Evolutionary conservation across 1,284 basidiomycete species (phyloP).

Genomic region (Naganishia sp.): DNA sequence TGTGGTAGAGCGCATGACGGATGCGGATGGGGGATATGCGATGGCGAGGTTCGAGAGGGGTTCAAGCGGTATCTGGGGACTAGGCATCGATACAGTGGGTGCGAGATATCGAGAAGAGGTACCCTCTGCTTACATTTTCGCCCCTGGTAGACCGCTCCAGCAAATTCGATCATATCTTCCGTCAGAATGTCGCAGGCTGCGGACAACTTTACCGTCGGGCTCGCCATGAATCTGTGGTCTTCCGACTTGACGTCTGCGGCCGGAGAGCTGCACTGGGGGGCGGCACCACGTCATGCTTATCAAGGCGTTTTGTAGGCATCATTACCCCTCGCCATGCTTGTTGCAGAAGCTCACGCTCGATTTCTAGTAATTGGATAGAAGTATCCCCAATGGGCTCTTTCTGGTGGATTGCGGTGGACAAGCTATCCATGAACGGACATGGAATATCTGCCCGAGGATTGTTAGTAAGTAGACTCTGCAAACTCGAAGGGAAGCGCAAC

Average conservation of each 20-base stretch:
- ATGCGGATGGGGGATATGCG: constrained; percentile 12
- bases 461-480: constrained; percentile 35
- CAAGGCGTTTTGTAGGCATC: constrained; percentile 46
- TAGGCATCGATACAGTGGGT: constrained; percentile 48
- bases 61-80: constrained; percentile 46
- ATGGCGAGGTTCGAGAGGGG: constrained; percentile 35
- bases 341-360: not conserved
- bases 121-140: no score
- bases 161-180: constrained; percentile 39
- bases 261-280: constrained; percentile 50
- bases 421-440: constrained; percentile 37
- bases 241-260: constrained; percentile 46
- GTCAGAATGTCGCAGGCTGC: constrained; percentile 32
- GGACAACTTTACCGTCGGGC: constrained; percentile 11
- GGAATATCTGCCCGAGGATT: constrained; percentile 36
- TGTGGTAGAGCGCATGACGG: constrained; percentile 18
- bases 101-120: not conserved
- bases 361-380: constrained; percentile 46
- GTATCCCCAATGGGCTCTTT: constrained; percentile 37
- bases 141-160: constrained; percentile 32
- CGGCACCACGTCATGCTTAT: constrained; percentile 39
- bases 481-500: not conserved
- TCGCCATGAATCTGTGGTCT: constrained; percentile 37
- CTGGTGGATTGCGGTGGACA: constrained; percentile 44
- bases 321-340: not conserved